These are phyloP conservation scores for Edaphochlamys debaryana DNA, from an alignment of 139 green algal species.

Conservation along the genomic window DNA sequence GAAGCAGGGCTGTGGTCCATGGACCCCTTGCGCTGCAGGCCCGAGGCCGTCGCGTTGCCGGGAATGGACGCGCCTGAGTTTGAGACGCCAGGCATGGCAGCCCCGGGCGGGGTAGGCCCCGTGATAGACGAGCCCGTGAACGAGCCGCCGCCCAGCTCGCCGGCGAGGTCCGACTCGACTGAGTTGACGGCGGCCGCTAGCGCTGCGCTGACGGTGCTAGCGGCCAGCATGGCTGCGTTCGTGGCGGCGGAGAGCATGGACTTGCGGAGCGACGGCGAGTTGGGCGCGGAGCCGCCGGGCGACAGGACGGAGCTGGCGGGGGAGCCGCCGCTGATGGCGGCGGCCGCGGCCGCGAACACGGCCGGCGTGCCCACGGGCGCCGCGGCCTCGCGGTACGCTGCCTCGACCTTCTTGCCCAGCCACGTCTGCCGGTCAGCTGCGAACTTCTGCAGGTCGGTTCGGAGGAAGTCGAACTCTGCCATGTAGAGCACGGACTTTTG, in stretches of 20 bases:
- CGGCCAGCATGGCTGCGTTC: neutral
- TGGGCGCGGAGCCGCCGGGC: neutral
- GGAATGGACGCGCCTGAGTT: too few species aligned
- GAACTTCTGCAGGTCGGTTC: neutral
- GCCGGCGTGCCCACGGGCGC: neutral
- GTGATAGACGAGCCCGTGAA: too few species aligned
- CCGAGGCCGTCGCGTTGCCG: too few species aligned
- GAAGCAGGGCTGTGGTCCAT: too few species aligned
- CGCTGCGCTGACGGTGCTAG: too few species aligned
- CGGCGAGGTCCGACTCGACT: too few species aligned
- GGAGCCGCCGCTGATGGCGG: neutral
- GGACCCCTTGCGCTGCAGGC: too few species aligned
- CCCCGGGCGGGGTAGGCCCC: too few species aligned
- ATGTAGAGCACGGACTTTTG: conserved; percentile 30
- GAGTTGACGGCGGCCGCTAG: too few species aligned
- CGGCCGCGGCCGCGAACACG: neutral
- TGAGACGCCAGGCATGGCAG: too few species aligned
- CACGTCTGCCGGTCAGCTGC: neutral
- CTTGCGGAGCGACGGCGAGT: neutral
- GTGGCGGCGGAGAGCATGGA: neutral
- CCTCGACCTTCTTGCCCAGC: conserved; percentile 19
- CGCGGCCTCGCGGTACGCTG: conserved; percentile 11
- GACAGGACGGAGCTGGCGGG: too few species aligned
- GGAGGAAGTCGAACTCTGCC: conserved; percentile 31
- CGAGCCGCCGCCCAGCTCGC: too few species aligned